Conservation (phyloP, 208 protist species). For the Acanthamoeba culbertsoni region DNA sequence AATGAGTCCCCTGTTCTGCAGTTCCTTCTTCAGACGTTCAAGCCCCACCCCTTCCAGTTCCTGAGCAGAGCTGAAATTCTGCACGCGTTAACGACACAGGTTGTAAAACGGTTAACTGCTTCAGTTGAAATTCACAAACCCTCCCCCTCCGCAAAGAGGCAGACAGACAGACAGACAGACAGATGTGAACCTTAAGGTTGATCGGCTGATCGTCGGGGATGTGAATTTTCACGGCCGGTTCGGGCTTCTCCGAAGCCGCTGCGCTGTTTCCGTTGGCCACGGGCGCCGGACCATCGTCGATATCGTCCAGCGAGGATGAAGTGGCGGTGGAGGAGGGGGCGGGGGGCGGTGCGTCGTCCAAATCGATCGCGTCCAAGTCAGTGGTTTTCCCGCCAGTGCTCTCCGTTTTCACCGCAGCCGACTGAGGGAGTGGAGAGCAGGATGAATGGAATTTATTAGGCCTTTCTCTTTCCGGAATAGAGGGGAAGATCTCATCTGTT, state of each 20-base stretch:
- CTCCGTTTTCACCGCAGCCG: no score
- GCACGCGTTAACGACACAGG: neutral
- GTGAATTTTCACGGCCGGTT: neutral
- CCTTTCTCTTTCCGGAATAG: no score
- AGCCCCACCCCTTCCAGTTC: constrained; percentile 10
- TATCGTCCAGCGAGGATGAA: neutral
- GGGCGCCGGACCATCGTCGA: neutral
- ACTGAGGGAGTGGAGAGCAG: no score
- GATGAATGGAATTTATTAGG: no score
- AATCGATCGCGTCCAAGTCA: constrained; percentile 5
- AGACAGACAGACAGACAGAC: neutral
- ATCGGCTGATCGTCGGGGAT: constrained; percentile 31
- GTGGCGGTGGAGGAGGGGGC: neutral
- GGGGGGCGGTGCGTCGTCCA: neutral
- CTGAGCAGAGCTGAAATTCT: neutral
- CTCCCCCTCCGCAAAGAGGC: no score
- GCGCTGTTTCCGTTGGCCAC: constrained; percentile 1
- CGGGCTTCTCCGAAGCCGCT: neutral
- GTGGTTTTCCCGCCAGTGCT: neutral
- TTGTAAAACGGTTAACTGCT: no score
- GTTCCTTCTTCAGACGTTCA: constrained; percentile 46
- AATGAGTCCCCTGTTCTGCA: constrained; percentile 25
- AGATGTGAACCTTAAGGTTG: neutral
- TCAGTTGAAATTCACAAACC: no score
- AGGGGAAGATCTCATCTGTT: neutral